Base-by-base conservation (phyloP, 495 filamentous ascomycete genomes). In the Stereocaulon alpinum region DNA sequence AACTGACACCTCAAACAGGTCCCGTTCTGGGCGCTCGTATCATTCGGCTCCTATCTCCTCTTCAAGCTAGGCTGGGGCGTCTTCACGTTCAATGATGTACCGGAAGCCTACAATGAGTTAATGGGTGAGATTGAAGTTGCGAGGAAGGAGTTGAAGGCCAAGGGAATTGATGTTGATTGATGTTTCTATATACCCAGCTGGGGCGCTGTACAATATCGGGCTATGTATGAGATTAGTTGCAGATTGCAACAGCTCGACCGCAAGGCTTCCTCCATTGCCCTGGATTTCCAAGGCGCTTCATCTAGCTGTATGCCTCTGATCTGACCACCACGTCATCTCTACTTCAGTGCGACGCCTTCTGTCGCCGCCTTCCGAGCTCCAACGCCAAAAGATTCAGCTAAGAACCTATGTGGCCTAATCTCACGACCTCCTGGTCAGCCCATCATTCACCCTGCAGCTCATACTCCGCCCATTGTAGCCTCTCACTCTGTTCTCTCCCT, bases 31-130 rank as follows among this genome's bases (percentile, higher is more conserved):
- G 82, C 80, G 30, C 75, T 97, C 62, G 90, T 98, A 63, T 84
- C 85, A 52, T 93, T 97, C 72, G 93, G 91, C 73, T 86, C 91
- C 47, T 96, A 91, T 75, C 84, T 98, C 6, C 84, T 97, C 55
- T 89, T 86, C 77, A 89, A 89, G 62, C 82, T 98, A 30, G 93
- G 93, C 54, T 83, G 83, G 76, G 92, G 92, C 42, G 87, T 98
- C 63, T 77, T 95, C 65, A 96, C 91, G 41, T 98, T 98, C 80
- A 90, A 94, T 74, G 89, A 97, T 74, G 90, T 93, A 14, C 92
- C 94, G 54, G 83, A 88, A 62, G 93, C 93, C 59, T 86, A 96
- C 71, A 79, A 84, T 64, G 92, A 96, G 73, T 74, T 98, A 63
- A 88, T 95, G 77, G 83, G 77, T 69, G 74, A 81, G 65, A 79